Evolutionary conservation across 176 grass and related monocot species (phyloP).

Genomic region (Raddia distichophylla): DNA sequence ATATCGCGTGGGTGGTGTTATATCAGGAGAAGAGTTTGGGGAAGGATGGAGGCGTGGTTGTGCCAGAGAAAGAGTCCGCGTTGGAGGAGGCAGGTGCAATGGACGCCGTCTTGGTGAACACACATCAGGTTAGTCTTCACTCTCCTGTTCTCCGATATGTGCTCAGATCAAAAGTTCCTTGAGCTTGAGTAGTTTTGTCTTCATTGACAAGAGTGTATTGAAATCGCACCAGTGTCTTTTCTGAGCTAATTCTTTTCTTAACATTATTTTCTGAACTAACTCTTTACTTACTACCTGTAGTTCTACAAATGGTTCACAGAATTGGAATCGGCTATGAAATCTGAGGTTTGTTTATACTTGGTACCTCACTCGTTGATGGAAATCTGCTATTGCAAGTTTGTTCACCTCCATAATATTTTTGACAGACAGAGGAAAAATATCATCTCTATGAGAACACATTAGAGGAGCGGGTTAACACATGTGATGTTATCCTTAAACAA

Average conservation of each 20-base stretch:
- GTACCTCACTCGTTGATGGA: conserved; percentile 10
- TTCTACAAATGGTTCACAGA: conserved; percentile 95
- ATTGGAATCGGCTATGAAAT: conserved; percentile 85
- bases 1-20: conserved; percentile 28
- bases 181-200: neutral
- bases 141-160: neutral
- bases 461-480: conserved; percentile 70
- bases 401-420: conserved; percentile 37
- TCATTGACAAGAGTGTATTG: neutral
- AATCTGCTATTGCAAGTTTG: neutral
- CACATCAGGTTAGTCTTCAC: conserved; percentile 64
- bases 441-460: conserved; percentile 70
- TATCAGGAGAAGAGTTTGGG: conserved; percentile 12
- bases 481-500: conserved; percentile 78
- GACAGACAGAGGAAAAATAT: conserved; percentile 84
- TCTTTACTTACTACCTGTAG: conserved; percentile 46
- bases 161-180: neutral
- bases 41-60: too few species aligned
- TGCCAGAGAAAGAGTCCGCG: conserved; percentile 44
- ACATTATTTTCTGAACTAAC: neutral
- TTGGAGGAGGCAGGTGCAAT: conserved; percentile 59
- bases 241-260: too few species aligned
- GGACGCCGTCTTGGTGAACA: conserved; percentile 82
- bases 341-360: conserved; percentile 62
- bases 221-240: neutral